Evolutionary conservation across 768 basidiomycete species (phyloP).

Genomic region (Omphalotus guepiniiformis): DNA sequence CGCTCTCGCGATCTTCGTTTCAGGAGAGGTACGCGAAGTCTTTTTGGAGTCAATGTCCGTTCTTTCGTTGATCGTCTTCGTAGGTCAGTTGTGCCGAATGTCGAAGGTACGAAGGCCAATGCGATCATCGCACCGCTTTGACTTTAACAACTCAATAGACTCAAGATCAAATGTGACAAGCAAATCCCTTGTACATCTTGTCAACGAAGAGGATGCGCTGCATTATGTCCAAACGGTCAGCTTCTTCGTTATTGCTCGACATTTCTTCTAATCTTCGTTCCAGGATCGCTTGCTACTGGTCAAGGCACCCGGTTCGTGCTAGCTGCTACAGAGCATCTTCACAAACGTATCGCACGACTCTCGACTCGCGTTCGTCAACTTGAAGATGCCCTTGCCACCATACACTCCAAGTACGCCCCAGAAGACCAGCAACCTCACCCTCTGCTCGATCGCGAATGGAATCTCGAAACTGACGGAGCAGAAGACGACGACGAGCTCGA

Average conservation of each 20-base stretch:
- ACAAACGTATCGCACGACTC: slow-evolving; percentile 33
- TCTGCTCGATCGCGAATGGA: slow-evolving; percentile 31
- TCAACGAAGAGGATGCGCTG: slow-evolving; percentile 12
- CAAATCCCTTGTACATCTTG: slow-evolving; percentile 8
- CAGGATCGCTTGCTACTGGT: slow-evolving; percentile 49
- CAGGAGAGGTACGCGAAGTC: slow-evolving; percentile 3
- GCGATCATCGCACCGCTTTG: slow-evolving; percentile 6
- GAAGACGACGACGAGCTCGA: slow-evolving; percentile 4
- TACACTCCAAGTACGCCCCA: slow-evolving; percentile 30
- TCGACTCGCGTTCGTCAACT: slow-evolving; percentile 33
- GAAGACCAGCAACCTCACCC: slow-evolving; percentile 36
- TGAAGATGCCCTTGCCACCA: slow-evolving; percentile 33
- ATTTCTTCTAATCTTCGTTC: neutral
- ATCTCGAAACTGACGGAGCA: slow-evolving; percentile 15
- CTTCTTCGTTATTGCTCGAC: neutral
- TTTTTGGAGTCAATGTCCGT: neutral
- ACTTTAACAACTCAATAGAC: neutral
- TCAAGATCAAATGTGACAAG: slow-evolving; percentile 9
- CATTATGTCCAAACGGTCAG: slow-evolving; percentile 11
- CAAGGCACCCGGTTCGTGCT: slow-evolving; percentile 47
- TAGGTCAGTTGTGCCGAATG: slow-evolving; percentile 10
- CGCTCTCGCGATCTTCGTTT: neutral
- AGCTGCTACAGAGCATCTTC: slow-evolving; percentile 37
- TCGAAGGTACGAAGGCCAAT: slow-evolving; percentile 2
- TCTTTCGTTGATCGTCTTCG: slow-evolving; percentile 1